phyloP scores from a whole-genome alignment of 208 protist species.

The Leptomonas pyrrhocoris region DNA sequence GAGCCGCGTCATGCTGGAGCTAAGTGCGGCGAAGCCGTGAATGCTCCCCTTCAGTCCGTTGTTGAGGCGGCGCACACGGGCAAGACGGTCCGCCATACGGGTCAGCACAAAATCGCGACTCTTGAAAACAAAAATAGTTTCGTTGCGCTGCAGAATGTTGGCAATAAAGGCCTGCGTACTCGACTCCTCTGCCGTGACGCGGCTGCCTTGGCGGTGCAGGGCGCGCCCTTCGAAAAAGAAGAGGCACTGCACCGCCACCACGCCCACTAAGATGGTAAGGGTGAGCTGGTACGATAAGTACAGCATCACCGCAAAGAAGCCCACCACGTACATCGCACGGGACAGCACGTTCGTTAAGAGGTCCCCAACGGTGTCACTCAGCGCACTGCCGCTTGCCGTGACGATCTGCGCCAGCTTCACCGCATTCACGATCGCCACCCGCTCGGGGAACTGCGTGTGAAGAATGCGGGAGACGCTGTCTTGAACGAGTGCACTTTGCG shows the following conservation, averaged over 20 bases:
- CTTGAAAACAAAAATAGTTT: constrained; percentile 69
- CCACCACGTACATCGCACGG: constrained; percentile 30
- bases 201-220: constrained; percentile 34
- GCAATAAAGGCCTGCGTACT: constrained; percentile 50
- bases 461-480: constrained; percentile 45
- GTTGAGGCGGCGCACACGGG: constrained; percentile 27
- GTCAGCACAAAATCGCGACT: constrained; percentile 55
- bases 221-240: constrained; percentile 46
- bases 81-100: constrained; percentile 38
- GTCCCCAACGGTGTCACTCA: constrained; percentile 41
- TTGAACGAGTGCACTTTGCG: constrained; percentile 44
- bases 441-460: constrained; percentile 41
- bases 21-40: constrained; percentile 68
- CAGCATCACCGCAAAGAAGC: constrained; percentile 45
- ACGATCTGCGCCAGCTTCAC: constrained; percentile 59
- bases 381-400: constrained; percentile 40
- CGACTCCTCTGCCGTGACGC: constrained; percentile 47
- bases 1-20: constrained; percentile 53
- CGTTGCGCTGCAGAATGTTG: constrained; percentile 68
- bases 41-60: constrained; percentile 51
- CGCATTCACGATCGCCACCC: constrained; percentile 53
- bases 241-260: constrained; percentile 51
- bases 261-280: constrained; percentile 41
- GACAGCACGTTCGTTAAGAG: constrained; percentile 68
- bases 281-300: constrained; percentile 69